These are phyloP conservation scores for Pseudogymnoascus sp. DNA, from an alignment of 2,329 filamentous ascomycete genomes.

Conservation along the genomic window DNA sequence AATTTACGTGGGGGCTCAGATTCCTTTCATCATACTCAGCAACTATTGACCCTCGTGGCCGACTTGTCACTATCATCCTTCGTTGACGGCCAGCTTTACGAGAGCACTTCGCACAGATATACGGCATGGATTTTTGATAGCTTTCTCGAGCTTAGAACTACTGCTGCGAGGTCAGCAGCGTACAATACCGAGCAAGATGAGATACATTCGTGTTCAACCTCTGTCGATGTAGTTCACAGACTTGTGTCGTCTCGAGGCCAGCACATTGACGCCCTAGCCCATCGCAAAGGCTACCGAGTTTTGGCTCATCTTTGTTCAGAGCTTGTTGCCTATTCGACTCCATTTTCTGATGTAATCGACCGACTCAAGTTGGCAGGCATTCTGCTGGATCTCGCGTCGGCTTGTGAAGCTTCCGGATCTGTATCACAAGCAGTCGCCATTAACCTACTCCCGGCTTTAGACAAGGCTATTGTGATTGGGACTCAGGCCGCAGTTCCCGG, in stretches of 20 bases:
- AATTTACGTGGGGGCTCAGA: constrained; percentile 16
- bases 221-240: constrained; percentile 18
- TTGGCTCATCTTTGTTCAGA: constrained; percentile 23
- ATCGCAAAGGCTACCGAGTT: constrained; percentile 24
- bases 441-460: constrained; percentile 18
- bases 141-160: constrained; percentile 19
- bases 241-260: constrained; percentile 19
- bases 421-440: constrained; percentile 16
- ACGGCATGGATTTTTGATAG: constrained; percentile 26
- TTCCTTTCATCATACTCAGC: constrained; percentile 21
- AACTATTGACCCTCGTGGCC: constrained; percentile 23
- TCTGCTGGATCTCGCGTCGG: constrained; percentile 20
- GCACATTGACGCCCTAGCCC: constrained; percentile 17
- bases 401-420: constrained; percentile 20
- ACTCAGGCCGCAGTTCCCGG: background rate
- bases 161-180: constrained; percentile 14
- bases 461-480: background rate
- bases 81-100: constrained; percentile 24
- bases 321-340: constrained; percentile 16
- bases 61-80: constrained; percentile 22
- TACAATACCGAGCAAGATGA: background rate
- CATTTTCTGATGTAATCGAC: constrained; percentile 15
- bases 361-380: constrained; percentile 16
- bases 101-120: constrained; percentile 21
- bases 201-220: constrained; percentile 1